Conservation (phyloP, 164 flowering plant species). For the Amborella trichopoda region DNA sequence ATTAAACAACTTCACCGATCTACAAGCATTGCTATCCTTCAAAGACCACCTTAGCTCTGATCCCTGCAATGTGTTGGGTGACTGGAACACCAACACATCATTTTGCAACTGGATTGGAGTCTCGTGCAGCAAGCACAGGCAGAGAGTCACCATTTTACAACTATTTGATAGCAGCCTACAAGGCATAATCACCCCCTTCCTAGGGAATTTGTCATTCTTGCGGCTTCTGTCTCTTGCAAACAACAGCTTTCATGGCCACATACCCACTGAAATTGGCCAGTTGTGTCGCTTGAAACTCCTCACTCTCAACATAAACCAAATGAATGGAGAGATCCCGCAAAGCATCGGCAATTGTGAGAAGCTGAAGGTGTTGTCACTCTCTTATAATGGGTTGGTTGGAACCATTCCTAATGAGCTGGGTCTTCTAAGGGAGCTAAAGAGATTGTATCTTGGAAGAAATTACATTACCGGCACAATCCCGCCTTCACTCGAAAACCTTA, state of each 20-base stretch:
- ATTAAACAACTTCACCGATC: conserved; percentile 9
- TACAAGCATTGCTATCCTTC: conserved; percentile 12
- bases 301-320: conserved; percentile 1
- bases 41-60: conserved; percentile 9
- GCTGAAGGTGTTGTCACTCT: conserved; percentile 2
- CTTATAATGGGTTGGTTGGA: conserved; percentile 8
- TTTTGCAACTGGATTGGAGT: conserved; percentile 28
- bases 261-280: conserved; percentile 16
- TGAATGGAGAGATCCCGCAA: conserved; percentile 8
- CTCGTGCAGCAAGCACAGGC: conserved; percentile 6
- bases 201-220: conserved; percentile 26
- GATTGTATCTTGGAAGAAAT: conserved; percentile 50
- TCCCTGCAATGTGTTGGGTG: conserved; percentile 3
- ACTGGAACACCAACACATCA: conserved; percentile 21
- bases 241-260: conserved; percentile 15
- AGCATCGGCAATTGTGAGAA: conserved; percentile 5
- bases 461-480: conserved; percentile 22
- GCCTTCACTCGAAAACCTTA: neutral
- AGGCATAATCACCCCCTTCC: conserved; percentile 17
- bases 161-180: conserved; percentile 4
- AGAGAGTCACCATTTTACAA: conserved; percentile 11
- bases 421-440: conserved; percentile 3
- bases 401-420: conserved; percentile 8
- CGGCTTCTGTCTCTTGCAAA: conserved; percentile 5
- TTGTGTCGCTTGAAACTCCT: conserved; percentile 8